Conservation (phyloP, 345 rosid species). For the Raphanus sativus region DNA sequence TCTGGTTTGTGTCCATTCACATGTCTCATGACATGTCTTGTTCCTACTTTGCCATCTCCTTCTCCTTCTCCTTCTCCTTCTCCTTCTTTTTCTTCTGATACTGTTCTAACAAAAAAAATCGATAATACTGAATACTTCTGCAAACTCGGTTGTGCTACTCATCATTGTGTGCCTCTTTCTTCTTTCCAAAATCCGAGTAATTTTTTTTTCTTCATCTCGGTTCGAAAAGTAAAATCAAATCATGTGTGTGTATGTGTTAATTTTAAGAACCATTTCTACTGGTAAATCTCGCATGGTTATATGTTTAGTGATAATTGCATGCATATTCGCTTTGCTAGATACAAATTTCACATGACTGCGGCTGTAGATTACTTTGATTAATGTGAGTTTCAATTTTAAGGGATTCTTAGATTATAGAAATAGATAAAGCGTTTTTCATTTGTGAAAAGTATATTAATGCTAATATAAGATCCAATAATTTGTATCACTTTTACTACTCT, state of each 20-base stretch:
- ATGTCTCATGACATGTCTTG: conserved; percentile 24
- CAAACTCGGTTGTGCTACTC: conserved; percentile 22
- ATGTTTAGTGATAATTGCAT: not conserved
- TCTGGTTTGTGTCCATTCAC: conserved; percentile 25
- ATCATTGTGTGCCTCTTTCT: conserved; percentile 8
- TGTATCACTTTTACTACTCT: not conserved
- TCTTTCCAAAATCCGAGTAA: conserved; percentile 8
- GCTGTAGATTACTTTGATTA: not conserved
- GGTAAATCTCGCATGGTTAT: not conserved
- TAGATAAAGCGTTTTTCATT: not conserved
- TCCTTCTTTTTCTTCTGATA: not conserved
- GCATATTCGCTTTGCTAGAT: not conserved
- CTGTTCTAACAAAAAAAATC: conserved; percentile 1
- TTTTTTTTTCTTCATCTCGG: not conserved
- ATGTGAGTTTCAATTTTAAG: not conserved
- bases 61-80: conserved; percentile 8
- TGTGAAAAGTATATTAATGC: not conserved
- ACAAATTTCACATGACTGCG: not conserved
- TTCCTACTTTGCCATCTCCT: conserved; percentile 14
- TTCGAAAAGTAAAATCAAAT: not conserved
- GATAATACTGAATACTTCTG: not conserved
- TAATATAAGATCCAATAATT: not conserved
- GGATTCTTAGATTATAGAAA: not conserved
- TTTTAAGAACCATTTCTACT: not conserved
- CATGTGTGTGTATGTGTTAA: not conserved